These are phyloP conservation scores for Proteromonas lacertae DNA, from an alignment of 352 stramenopile species.

Conservation along the genomic window DNA sequence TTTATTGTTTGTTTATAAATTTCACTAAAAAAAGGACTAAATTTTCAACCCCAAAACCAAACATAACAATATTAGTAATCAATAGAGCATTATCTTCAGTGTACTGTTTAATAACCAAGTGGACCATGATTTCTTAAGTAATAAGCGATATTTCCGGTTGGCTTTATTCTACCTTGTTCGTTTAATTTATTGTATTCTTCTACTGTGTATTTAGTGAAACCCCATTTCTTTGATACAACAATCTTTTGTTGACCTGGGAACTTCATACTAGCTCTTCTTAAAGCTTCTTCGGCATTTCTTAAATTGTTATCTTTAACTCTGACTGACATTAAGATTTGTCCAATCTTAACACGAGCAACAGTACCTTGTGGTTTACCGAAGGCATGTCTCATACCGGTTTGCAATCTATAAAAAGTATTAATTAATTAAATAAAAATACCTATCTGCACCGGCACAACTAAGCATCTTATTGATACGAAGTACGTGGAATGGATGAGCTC, in stretches of 20 bases:
- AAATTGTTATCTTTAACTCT: constrained; percentile 74
- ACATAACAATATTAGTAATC: no score
- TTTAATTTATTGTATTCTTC: constrained; percentile 84
- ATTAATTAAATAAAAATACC: constrained; percentile 15
- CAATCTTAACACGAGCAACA: constrained; percentile 86
- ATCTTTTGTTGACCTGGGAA: constrained; percentile 99
- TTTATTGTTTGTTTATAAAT: no score
- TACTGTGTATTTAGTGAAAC: constrained; percentile 91
- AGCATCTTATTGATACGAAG: constrained; percentile 99
- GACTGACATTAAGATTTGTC: constrained; percentile 86
- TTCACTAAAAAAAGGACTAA: no score
- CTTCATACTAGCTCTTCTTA: constrained; percentile 98
- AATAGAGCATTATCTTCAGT: no score
- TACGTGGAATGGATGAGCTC: constrained; percentile 93
- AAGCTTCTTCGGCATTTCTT: constrained; percentile 65
- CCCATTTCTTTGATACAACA: constrained; percentile 94
- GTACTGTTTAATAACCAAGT: no score
- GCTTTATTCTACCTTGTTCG: constrained; percentile 49
- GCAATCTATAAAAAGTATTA: constrained; percentile 13
- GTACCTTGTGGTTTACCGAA: constrained; percentile 94
- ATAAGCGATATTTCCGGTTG: constrained; percentile 93
- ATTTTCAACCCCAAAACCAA: no score
- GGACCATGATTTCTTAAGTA: constrained; percentile 11
- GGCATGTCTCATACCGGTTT: constrained; percentile 91
- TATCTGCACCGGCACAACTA: constrained; percentile 94